Conservation (phyloP, 1,284 basidiomycete species). For the Apiotrichum laibachii region DNA sequence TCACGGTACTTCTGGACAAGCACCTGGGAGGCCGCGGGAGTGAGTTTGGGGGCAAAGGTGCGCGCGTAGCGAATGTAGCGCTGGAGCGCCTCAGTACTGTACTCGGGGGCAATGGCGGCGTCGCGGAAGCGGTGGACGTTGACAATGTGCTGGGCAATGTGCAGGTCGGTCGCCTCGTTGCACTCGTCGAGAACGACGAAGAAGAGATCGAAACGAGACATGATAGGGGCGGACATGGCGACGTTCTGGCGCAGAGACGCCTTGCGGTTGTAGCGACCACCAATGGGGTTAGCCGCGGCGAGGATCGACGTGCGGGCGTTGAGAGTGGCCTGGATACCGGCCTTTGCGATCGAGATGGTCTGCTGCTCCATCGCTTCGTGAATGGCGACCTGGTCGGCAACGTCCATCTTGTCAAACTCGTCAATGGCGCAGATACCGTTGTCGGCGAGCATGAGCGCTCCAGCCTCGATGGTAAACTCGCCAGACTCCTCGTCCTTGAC, state of each 20-base stretch:
- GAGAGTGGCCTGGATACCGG: slow-evolving; percentile 96
- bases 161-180: slow-evolving; percentile 85
- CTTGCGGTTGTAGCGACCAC: slow-evolving; percentile 95
- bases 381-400: slow-evolving; percentile 97
- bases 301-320: slow-evolving; percentile 97
- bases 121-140: slow-evolving; percentile 96
- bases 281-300: slow-evolving; percentile 95
- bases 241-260: slow-evolving; percentile 91
- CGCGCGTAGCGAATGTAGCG: slow-evolving; percentile 94
- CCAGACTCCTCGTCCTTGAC: slow-evolving; percentile 98
- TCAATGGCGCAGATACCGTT: slow-evolving; percentile 99
- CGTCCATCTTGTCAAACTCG: slow-evolving; percentile 99
- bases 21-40: slow-evolving; percentile 85
- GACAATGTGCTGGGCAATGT: slow-evolving; percentile 95
- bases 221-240: slow-evolving; percentile 97
- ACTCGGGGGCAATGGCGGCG: slow-evolving; percentile 91
- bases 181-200: slow-evolving; percentile 99
- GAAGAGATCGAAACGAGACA: slow-evolving; percentile 98
- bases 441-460: slow-evolving; percentile 98
- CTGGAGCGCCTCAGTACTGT: slow-evolving; percentile 93
- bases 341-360: slow-evolving; percentile 98
- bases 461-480: slow-evolving; percentile 99
- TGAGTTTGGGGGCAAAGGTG: slow-evolving; percentile 96
- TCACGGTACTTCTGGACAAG: slow-evolving; percentile 95
- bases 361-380: slow-evolving; percentile 99